phyloP scores from a whole-genome alignment of 2,329 filamentous ascomycete species.

The Xylariaceae sp. region DNA sequence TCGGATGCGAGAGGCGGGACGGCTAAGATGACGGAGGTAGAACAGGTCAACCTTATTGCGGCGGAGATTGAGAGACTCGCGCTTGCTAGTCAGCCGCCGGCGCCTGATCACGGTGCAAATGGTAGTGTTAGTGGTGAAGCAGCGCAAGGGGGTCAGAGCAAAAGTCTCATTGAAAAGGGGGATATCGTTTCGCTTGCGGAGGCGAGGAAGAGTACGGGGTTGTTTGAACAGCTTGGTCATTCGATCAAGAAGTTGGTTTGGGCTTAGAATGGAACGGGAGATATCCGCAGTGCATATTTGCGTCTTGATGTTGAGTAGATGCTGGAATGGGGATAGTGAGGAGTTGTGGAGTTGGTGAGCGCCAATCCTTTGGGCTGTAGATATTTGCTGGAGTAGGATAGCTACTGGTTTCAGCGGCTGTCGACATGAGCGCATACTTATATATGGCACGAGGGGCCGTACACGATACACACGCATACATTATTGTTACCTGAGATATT shows the following conservation, averaged over 20 bases:
- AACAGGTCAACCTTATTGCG: slow-evolving; percentile 62
- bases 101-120: slow-evolving; percentile 14
- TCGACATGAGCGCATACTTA: no score
- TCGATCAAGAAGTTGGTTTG: slow-evolving; percentile 92
- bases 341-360: no score
- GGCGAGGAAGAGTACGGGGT: slow-evolving; percentile 79
- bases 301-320: slow-evolving; percentile 1
- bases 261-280: slow-evolving; percentile 43
- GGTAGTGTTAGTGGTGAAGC: slow-evolving; percentile 14
- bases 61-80: slow-evolving; percentile 71
- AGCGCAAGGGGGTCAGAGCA: slow-evolving; percentile 14
- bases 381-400: no score
- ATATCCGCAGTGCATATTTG: neutral
- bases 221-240: slow-evolving; percentile 84
- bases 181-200: slow-evolving; percentile 82
- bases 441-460: no score
- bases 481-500: no score
- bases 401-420: no score
- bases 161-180: slow-evolving; percentile 45
- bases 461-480: no score
- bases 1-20: slow-evolving; percentile 47
- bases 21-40: slow-evolving; percentile 49
- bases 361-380: no score
- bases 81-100: slow-evolving; percentile 42
- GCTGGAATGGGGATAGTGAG: slow-evolving; percentile 15